These are phyloP conservation scores for Trichoderma atroviride DNA, from an alignment of 2,329 filamentous ascomycete species.

Conservation along the genomic window DNA sequence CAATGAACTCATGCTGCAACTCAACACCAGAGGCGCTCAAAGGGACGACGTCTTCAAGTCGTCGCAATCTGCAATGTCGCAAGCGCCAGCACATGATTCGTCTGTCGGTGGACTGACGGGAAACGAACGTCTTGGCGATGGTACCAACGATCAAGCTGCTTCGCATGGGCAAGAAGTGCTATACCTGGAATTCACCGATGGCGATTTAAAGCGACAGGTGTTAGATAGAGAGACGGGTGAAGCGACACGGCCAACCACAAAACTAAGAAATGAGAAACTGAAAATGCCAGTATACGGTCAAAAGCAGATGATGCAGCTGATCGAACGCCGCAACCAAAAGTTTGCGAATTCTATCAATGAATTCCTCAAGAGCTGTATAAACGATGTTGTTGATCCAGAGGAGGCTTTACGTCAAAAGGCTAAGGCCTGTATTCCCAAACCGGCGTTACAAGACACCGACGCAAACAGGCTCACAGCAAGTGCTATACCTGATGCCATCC, in stretches of 20 bases:
- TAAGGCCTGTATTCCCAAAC: slow-evolving; percentile 64
- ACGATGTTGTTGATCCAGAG: slow-evolving; percentile 67
- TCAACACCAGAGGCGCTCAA: slow-evolving; percentile 72
- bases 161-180: slow-evolving; percentile 66
- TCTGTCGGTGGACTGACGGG: slow-evolving; percentile 61
- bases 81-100: slow-evolving; percentile 55
- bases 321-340: slow-evolving; percentile 85
- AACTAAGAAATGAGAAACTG: slow-evolving; percentile 74
- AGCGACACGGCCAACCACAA: slow-evolving; percentile 66
- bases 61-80: slow-evolving; percentile 50
- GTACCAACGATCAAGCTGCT: slow-evolving; percentile 23
- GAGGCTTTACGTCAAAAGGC: slow-evolving; percentile 62
- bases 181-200: slow-evolving; percentile 90
- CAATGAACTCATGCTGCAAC: slow-evolving; percentile 79
- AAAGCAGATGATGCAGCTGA: slow-evolving; percentile 85
- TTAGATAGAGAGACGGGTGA: slow-evolving; percentile 72
- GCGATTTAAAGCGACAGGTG: slow-evolving; percentile 82
- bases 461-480: slow-evolving; percentile 40
- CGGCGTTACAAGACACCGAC: slow-evolving; percentile 47
- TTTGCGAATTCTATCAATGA: slow-evolving; percentile 75
- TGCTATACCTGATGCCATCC: slow-evolving; percentile 70
- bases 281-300: slow-evolving; percentile 93
- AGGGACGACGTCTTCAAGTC: slow-evolving; percentile 64
- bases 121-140: slow-evolving; percentile 44
- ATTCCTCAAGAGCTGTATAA: slow-evolving; percentile 75